Percentiles rank a stretch among this genome's conserved stretches.
Conservation (phyloP, 2,329 filamentous ascomycete genomes). For the Lachnellula suecica region DNA sequence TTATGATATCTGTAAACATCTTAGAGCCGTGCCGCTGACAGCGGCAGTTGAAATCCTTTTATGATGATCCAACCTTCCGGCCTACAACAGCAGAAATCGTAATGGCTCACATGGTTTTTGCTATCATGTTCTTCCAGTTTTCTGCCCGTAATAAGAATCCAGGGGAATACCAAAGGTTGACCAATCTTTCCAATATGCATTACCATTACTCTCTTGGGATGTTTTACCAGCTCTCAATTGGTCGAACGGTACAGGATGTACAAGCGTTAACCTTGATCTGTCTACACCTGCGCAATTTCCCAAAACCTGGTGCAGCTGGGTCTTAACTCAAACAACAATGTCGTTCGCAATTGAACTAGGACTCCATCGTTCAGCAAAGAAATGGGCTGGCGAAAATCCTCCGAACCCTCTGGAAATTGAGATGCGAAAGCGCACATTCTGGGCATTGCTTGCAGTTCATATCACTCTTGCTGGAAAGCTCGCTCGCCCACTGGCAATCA, state of each 20-base stretch:
- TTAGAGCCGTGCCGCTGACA: conserved; percentile 3
- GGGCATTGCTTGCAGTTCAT: conserved; percentile 65
- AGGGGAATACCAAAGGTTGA: conserved; percentile 53
- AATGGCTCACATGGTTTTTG: conserved; percentile 76
- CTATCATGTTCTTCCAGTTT: conserved; percentile 75
- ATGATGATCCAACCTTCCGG: conserved; percentile 65
- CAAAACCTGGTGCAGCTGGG: conserved; percentile 74
- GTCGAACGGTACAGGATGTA: conserved; percentile 63
- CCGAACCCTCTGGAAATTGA: conserved; percentile 65
- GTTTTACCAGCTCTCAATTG: conserved; percentile 62
- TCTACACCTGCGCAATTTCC: conserved; percentile 72
- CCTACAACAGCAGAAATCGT: conserved; percentile 65
- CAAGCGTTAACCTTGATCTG: conserved; percentile 74
- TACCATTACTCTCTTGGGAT: conserved; percentile 74
- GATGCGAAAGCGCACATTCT: conserved; percentile 77
- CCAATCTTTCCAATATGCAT: conserved; percentile 70
- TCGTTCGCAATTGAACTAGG: conserved; percentile 72
- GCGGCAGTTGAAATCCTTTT: conserved; percentile 60
- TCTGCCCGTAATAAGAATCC: conserved; percentile 66
- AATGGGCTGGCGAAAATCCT: conserved; percentile 46
- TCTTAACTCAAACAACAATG: conserved; percentile 64
- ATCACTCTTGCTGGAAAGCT: conserved; percentile 73
- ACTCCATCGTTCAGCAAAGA: conserved; percentile 69
- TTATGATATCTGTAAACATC: conserved; percentile 1
- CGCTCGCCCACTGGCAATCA: conserved; percentile 74